A percentile compares a stretch with the other conserved stretches of the same genome.
Conservation (phyloP, 495 filamentous ascomycete genomes). For the Aspergillus steynii region DNA sequence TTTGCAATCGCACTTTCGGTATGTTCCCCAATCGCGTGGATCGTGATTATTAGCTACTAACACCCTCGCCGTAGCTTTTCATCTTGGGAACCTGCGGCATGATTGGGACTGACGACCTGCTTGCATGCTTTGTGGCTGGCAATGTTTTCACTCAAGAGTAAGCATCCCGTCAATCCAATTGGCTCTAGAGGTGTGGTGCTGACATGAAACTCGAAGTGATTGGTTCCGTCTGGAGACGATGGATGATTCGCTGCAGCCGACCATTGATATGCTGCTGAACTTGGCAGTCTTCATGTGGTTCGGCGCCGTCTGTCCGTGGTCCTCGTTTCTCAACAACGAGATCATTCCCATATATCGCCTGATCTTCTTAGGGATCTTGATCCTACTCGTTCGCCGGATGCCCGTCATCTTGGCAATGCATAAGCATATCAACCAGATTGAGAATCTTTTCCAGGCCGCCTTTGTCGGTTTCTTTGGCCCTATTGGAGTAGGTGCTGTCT, state of each 20-base stretch:
- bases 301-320: slow-evolving; percentile 85
- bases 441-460: slow-evolving; percentile 67
- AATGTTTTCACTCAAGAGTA: slow-evolving; percentile 87
- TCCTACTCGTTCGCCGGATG: slow-evolving; percentile 76
- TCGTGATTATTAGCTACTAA: slow-evolving; percentile 16
- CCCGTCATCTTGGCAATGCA: slow-evolving; percentile 75
- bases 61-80: slow-evolving; percentile 54
- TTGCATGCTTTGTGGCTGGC: slow-evolving; percentile 92
- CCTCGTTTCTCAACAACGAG: slow-evolving; percentile 61
- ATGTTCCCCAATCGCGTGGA: slow-evolving; percentile 33
- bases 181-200: neutral
- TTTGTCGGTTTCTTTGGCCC: slow-evolving; percentile 95
- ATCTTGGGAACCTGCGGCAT: slow-evolving; percentile 85
- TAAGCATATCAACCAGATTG: slow-evolving; percentile 77
- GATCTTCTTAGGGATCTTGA: slow-evolving; percentile 74
- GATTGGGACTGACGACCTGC: slow-evolving; percentile 87
- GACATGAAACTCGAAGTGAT: slow-evolving; percentile 48
- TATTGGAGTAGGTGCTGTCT: slow-evolving; percentile 90
- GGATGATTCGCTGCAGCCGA: slow-evolving; percentile 88
- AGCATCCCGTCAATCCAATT: slow-evolving; percentile 13
- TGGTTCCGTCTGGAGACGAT: slow-evolving; percentile 89
- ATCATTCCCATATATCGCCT: slow-evolving; percentile 78
- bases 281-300: slow-evolving; percentile 89
- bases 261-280: slow-evolving; percentile 86
- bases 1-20: slow-evolving; percentile 83